Percentiles rank a stretch among this genome's conserved stretches.
Evolutionary conservation across 805 yeast species (phyloP).

Genomic region (Grigorovia transvaalensis): DNA sequence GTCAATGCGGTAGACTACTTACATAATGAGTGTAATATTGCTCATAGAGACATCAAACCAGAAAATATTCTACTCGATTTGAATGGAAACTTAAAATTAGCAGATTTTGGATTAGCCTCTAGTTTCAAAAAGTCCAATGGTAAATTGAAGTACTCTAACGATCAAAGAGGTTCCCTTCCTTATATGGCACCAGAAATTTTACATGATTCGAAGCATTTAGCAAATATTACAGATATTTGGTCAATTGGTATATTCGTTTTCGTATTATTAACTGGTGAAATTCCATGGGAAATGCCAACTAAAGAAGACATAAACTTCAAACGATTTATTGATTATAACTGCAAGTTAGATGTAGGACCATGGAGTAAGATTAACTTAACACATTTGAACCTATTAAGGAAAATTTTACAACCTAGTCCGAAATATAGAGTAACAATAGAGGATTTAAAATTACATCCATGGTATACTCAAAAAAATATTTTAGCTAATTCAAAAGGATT

Average conservation of each 20-base stretch:
- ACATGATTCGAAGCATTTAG: constrained; percentile 36
- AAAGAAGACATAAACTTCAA: constrained; percentile 39
- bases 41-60: constrained; percentile 70
- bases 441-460: constrained; percentile 40
- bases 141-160: constrained; percentile 34
- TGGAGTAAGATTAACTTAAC: constrained; percentile 46
- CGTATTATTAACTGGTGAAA: constrained; percentile 53
- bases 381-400: constrained; percentile 42
- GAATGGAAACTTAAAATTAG: constrained; percentile 57
- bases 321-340: constrained; percentile 34
- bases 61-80: constrained; percentile 59
- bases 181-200: constrained; percentile 71
- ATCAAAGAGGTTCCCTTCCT: constrained; percentile 66
- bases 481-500: constrained; percentile 38
- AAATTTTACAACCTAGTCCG: constrained; percentile 42
- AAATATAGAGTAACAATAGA: constrained; percentile 33
- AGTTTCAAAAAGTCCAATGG: constrained; percentile 45
- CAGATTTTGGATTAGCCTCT: constrained; percentile 69
- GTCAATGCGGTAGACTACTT: constrained; percentile 49
- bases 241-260: constrained; percentile 56
- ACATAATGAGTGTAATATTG: constrained; percentile 53
- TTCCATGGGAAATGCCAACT: constrained; percentile 64
- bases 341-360: constrained; percentile 37
- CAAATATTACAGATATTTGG: constrained; percentile 56
- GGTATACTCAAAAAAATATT: constrained; percentile 40